phyloP scores from a whole-genome alignment of 306 rosid species.

The Arachis stenosperma region DNA sequence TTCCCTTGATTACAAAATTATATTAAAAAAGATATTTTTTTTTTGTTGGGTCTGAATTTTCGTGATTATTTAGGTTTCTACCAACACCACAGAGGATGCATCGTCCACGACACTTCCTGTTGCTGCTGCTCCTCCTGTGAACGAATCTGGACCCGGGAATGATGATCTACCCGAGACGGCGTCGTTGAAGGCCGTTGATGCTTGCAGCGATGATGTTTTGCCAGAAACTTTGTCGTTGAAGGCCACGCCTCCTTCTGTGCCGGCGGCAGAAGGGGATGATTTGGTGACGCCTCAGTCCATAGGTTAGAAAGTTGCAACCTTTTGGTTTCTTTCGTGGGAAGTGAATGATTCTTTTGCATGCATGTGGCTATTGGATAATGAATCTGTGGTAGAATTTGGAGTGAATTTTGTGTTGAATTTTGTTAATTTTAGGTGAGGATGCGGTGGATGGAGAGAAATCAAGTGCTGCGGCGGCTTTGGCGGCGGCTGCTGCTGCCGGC shows the following conservation, averaged over 20 bases:
- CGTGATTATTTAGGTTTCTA: slow-evolving; percentile 53
- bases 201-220: slow-evolving; percentile 35
- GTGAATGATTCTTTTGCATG: slow-evolving; percentile 24
- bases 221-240: slow-evolving; percentile 55
- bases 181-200: slow-evolving; percentile 55
- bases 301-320: slow-evolving; percentile 46
- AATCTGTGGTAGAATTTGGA: neutral
- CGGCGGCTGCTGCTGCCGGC: slow-evolving; percentile 29
- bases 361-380: slow-evolving; percentile 8
- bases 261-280: slow-evolving; percentile 48
- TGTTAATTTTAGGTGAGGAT: slow-evolving; percentile 53
- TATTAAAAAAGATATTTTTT: too few relatives aligned
- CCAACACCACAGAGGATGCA: slow-evolving; percentile 48
- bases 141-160: slow-evolving; percentile 65
- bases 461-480: slow-evolving; percentile 36
- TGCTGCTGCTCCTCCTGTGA: slow-evolving; percentile 38
- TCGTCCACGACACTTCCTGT: slow-evolving; percentile 46
- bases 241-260: slow-evolving; percentile 50
- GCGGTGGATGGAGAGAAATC: slow-evolving; percentile 57
- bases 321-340: slow-evolving; percentile 21
- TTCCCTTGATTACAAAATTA: neutral
- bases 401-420: slow-evolving; percentile 5
- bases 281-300: slow-evolving; percentile 58
- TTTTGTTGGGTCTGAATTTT: neutral
- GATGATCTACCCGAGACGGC: slow-evolving; percentile 76